These are phyloP conservation scores for Entophlyctis helioformis DNA, from an alignment of 192 early-diverging fungal species.

Conservation along the genomic window DNA sequence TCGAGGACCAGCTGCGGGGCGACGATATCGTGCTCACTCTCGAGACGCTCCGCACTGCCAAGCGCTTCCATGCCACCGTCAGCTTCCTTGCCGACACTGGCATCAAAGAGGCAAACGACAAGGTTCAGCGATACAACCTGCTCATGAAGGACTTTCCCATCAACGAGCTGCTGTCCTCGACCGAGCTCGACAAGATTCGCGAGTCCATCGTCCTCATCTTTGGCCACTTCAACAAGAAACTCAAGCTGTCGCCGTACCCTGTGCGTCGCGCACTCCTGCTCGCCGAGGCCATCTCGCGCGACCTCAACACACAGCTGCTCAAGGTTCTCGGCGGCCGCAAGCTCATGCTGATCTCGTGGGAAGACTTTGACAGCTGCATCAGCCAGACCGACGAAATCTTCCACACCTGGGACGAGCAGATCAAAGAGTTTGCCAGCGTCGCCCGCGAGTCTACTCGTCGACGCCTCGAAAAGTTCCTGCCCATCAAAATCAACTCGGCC, in stretches of 20 bases:
- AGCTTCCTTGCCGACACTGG: slow-evolving; percentile 96
- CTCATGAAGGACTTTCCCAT: slow-evolving; percentile 99
- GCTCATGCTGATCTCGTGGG: slow-evolving; percentile 88
- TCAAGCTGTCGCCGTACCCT: slow-evolving; percentile 66
- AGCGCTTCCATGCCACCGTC: slow-evolving; percentile 96
- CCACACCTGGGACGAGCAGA: slow-evolving; percentile 82
- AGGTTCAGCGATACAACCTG: slow-evolving; percentile 87
- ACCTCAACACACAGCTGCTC: slow-evolving; percentile 86
- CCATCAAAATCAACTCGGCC: slow-evolving; percentile 84
- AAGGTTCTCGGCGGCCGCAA: slow-evolving; percentile 76
- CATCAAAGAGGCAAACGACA: slow-evolving; percentile 87
- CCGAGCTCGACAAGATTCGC: slow-evolving; percentile 75
- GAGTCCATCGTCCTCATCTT: slow-evolving; percentile 75
- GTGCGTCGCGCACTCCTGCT: slow-evolving; percentile 84
- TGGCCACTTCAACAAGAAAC: slow-evolving; percentile 94
- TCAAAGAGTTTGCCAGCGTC: slow-evolving; percentile 91
- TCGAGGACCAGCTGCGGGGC: slow-evolving; percentile 90
- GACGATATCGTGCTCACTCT: slow-evolving; percentile 74
- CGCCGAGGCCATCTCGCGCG: slow-evolving; percentile 89
- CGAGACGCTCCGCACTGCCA: slow-evolving; percentile 89
- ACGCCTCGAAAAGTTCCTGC: slow-evolving; percentile 85
- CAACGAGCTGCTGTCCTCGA: slow-evolving; percentile 89
- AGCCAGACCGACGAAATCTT: slow-evolving; percentile 80
- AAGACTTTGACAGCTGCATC: slow-evolving; percentile 79
- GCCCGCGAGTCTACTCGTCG: slow-evolving; percentile 91